Percentiles rank a stretch among this genome's conserved stretches.
Evolutionary conservation across 2,329 filamentous ascomycete genomes (phyloP).

Genomic region (Stagonosporopsis rhizophila): DNA sequence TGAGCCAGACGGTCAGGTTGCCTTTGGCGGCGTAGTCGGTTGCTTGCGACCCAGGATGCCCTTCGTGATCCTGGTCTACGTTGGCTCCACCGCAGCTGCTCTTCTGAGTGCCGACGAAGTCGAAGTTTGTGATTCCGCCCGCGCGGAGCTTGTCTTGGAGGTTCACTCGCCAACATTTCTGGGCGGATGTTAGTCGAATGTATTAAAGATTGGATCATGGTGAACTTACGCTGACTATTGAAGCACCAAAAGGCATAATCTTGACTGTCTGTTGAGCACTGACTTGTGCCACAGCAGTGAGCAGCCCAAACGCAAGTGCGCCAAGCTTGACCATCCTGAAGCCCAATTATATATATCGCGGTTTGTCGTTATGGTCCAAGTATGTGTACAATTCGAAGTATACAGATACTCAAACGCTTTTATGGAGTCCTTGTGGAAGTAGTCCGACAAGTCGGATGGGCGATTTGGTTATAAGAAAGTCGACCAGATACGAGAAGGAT

Average conservation of each 20-base stretch:
- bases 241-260: constrained; percentile 49
- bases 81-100: constrained; percentile 47
- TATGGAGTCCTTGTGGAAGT: neutral
- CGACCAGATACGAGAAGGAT: constrained; percentile 5
- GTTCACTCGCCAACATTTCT: constrained; percentile 49
- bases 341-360: neutral
- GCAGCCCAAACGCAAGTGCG: constrained; percentile 30
- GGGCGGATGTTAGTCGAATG: constrained; percentile 12
- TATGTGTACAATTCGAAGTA: constrained; percentile 14
- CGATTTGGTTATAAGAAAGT: constrained; percentile 1
- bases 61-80: constrained; percentile 56
- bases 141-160: constrained; percentile 41
- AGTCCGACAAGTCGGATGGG: neutral
- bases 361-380: neutral
- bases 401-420: constrained; percentile 8
- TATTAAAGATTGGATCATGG: neutral
- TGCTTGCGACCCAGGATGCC: constrained; percentile 53
- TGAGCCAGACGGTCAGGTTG: constrained; percentile 51
- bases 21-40: constrained; percentile 50
- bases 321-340: constrained; percentile 33
- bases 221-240: constrained; percentile 40
- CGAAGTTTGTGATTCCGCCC: constrained; percentile 34
- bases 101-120: constrained; percentile 48
- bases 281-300: constrained; percentile 26
- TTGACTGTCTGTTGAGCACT: constrained; percentile 35